Conservation (phyloP, 371 early-diverging fungal genomes). For the Pancytospora epiphaga region DNA sequence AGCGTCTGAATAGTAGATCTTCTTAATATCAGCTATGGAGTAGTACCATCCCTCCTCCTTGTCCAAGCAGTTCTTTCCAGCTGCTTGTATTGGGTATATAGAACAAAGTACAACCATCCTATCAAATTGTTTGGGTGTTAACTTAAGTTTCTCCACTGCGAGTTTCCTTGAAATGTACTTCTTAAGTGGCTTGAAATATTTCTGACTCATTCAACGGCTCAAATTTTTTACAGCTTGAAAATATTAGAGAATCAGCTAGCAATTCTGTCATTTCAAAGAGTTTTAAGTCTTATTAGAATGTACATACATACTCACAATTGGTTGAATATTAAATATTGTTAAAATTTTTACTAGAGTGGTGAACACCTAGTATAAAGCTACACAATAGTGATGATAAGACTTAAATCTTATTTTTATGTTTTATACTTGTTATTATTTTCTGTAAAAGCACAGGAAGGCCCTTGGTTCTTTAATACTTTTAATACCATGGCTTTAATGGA, state of each 20-base stretch:
- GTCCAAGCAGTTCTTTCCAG: constrained; percentile 30
- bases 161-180: constrained; percentile 38
- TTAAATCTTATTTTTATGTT: no score
- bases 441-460: no score
- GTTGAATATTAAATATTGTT: no score
- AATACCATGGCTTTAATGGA: no score
- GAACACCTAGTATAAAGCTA: no score
- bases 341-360: no score
- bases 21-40: constrained; percentile 39
- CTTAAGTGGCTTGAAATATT: constrained; percentile 34
- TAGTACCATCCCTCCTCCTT: constrained; percentile 37
- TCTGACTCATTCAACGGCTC: constrained; percentile 15
- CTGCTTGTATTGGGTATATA: constrained; percentile 36
- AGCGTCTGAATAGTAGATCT: constrained; percentile 23
- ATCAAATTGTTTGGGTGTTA: constrained; percentile 39
- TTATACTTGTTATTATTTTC: no score
- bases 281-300: constrained; percentile 11
- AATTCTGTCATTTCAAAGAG: constrained; percentile 38
- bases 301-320: no score
- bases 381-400: no score
- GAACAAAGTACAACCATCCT: constrained; percentile 21
- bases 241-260: no score
- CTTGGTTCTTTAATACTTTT: no score
- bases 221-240: background rate
- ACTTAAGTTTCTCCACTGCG: constrained; percentile 28